These are phyloP conservation scores for Diplodia scrobiculata DNA, from an alignment of 2,329 filamentous ascomycete genomes.

Conservation along the genomic window DNA sequence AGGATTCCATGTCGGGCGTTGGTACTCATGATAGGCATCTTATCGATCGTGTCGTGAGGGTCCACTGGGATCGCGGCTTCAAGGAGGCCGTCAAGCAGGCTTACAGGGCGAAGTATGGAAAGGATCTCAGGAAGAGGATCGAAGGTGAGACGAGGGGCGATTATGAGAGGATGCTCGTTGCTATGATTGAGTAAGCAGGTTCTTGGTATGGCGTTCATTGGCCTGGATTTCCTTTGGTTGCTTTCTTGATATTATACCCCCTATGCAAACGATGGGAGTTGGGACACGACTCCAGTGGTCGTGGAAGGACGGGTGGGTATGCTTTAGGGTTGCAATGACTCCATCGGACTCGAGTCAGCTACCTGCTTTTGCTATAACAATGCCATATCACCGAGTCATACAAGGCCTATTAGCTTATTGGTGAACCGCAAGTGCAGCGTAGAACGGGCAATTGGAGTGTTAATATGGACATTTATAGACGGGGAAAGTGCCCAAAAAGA, in stretches of 20 bases:
- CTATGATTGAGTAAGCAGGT: slow-evolving; percentile 51
- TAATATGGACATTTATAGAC: not conserved
- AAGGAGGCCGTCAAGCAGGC: slow-evolving; percentile 77
- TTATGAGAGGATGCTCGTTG: slow-evolving; percentile 75
- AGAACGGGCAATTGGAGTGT: not conserved
- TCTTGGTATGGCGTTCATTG: not conserved
- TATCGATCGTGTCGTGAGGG: slow-evolving; percentile 72
- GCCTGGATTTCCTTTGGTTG: not conserved
- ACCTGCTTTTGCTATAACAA: not conserved
- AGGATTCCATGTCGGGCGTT: slow-evolving; percentile 80
- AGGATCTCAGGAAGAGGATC: slow-evolving; percentile 68
- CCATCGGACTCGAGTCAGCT: not conserved
- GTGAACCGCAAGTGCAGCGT: not conserved
- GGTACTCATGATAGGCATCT: slow-evolving; percentile 86
- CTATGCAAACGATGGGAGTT: not conserved
- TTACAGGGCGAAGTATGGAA: slow-evolving; percentile 71
- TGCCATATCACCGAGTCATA: not conserved
- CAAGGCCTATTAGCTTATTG: not conserved
- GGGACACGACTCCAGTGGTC: not conserved
- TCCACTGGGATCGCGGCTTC: slow-evolving; percentile 78
- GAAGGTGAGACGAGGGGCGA: slow-evolving; percentile 83
- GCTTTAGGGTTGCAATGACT: not conserved
- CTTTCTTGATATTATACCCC: slow-evolving; percentile 1
- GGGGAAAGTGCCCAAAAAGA: not conserved
- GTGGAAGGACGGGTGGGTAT: slow-evolving; percentile 5